Evolutionary conservation across 495 filamentous ascomycete species (phyloP), one percentile per base, ranked within the genome.

Genomic region (Penicillium riverlandense): DNA sequence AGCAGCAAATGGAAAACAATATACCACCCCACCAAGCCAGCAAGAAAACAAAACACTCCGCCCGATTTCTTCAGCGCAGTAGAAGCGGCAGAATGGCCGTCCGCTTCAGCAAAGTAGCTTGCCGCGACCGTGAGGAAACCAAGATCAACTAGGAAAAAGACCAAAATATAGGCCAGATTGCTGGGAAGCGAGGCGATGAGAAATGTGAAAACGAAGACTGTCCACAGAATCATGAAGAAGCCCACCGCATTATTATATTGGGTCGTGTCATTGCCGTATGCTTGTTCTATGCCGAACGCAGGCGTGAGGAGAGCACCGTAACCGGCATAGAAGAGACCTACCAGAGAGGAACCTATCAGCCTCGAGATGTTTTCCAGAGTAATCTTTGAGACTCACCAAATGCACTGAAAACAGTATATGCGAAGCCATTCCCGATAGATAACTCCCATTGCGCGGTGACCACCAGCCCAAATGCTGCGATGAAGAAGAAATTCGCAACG

Each of bases 371-470:
- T 16, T 16, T 16, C 15, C 15, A 16, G 4, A 16, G 15, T 16
- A 4, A 16, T 16, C n/a, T 16, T 22, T 22, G 30, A 35, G 8
- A 37, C 54, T n/a, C 28, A 55, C 54, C 65, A 40, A 75, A 74
- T 29, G 71, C 70, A 45, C 61, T 64, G 16, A 73, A 67, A 8
- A 74, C 71, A 2, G 73, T 78, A 31, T 78, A 76, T 6, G 67
- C 65, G 36, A 72, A 76, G 0, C 61, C 69, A 47, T 75, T 75
- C 7, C 72, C 72, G 8, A 70, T 52, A 1, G 70, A 65, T 6
- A 74, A 46, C 43, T 75, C 72, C 74, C 71, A 78, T 50, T 75
- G 71, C 12, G 73, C 73, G 4, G 70, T 67, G 6, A 76, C 50
- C 0, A 78, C 62, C 41, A 78, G 60, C 0, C 71, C 72, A 47